Evolutionary conservation across 2,329 filamentous ascomycete species (phyloP).

Genomic region (Ophiocordyceps camponoti-leonardi): DNA sequence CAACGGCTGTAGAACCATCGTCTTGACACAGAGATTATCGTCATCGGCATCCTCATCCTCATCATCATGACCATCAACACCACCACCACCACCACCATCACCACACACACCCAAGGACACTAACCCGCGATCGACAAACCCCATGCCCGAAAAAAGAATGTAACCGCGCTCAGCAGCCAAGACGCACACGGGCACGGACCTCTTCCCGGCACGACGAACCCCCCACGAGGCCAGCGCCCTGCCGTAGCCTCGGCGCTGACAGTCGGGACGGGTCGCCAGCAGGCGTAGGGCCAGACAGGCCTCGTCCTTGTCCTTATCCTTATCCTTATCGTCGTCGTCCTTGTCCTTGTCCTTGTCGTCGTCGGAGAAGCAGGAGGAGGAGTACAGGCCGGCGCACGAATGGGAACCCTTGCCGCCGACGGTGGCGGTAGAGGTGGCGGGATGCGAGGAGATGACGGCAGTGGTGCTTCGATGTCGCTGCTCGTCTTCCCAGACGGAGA

Average conservation of each 20-base stretch:
- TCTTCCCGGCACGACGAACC: conserved; percentile 1
- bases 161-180: conserved; percentile 4
- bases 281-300: conserved; percentile 3
- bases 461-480: background rate
- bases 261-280: conserved; percentile 4
- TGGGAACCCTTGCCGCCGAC: background rate
- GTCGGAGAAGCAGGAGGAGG: background rate
- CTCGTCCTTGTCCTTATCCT: background rate
- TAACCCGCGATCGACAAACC: conserved; percentile 5
- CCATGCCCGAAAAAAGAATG: conserved; percentile 6
- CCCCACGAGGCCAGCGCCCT: conserved; percentile 4
- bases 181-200: conserved; percentile 2
- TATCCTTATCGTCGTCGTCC: background rate
- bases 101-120: conserved; percentile 1
- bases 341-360: background rate
- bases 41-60: no score
- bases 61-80: conserved; percentile 1
- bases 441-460: no score
- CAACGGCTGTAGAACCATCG: background rate
- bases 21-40: conserved; percentile 1
- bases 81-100: conserved; percentile 1
- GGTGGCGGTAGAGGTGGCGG: no score
- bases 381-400: no score
- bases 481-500: conserved; percentile 5
- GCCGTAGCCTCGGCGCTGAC: conserved; percentile 4